Conservation (phyloP, 2,329 filamentous ascomycete species). For the Colletotrichum nymphaeae region DNA sequence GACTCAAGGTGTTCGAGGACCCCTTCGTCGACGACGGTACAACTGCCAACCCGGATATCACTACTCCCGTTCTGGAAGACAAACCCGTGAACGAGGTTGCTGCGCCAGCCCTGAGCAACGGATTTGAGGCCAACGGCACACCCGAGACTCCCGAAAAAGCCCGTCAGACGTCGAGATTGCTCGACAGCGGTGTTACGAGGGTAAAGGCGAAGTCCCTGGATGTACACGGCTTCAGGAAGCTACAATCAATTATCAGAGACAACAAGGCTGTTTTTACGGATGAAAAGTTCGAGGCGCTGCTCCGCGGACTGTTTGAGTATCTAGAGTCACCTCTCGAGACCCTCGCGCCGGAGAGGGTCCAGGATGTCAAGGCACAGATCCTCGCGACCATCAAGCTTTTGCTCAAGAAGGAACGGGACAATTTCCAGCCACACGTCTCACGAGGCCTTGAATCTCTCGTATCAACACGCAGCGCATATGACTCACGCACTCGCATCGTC, state of each 20-base stretch:
- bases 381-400: conserved; percentile 80
- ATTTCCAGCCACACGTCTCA: conserved; percentile 75
- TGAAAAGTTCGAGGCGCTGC: conserved; percentile 75
- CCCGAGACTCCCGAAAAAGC: conserved; percentile 61
- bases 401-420: conserved; percentile 73
- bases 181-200: conserved; percentile 80
- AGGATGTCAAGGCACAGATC: conserved; percentile 80
- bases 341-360: conserved; percentile 71
- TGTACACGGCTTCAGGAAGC: conserved; percentile 82
- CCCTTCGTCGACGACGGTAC: conserved; percentile 64
- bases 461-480: conserved; percentile 72
- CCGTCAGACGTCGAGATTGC: conserved; percentile 69
- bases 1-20: conserved; percentile 71
- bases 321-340: conserved; percentile 71
- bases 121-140: conserved; percentile 31
- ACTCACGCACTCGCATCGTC: conserved; percentile 77
- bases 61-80: conserved; percentile 67
- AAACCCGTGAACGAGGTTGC: conserved; percentile 69
- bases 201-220: conserved; percentile 79
- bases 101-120: conserved; percentile 35
- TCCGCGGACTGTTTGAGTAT: conserved; percentile 77
- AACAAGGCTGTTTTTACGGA: conserved; percentile 72
- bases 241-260: conserved; percentile 80
- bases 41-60: conserved; percentile 58
- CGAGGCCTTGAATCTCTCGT: conserved; percentile 76